Evolutionary conservation across 371 early-diverging fungal species (phyloP).

Genomic region (Actinomortierella wolfii): DNA sequence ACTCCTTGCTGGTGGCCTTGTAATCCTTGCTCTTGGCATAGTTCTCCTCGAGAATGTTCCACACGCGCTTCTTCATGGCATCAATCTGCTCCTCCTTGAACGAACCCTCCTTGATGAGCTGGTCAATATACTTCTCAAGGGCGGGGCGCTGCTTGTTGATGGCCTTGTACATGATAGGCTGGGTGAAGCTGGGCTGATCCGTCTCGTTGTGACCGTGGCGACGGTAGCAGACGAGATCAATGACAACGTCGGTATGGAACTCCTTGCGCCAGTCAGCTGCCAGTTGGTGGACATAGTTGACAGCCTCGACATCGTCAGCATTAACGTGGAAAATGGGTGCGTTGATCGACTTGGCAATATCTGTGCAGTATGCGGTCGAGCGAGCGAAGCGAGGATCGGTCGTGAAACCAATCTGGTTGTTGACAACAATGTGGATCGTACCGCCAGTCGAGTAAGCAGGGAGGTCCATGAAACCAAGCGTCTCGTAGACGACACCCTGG

Average conservation of each 20-base stretch:
- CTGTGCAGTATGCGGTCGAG: conserved; percentile 96
- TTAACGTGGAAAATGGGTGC: conserved; percentile 98
- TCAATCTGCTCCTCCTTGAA: conserved; percentile 83
- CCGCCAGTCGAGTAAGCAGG: conserved; percentile 96
- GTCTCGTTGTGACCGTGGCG: conserved; percentile 98
- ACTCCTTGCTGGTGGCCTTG: conserved; percentile 87
- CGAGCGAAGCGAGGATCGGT: conserved; percentile 95
- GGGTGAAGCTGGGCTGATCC: conserved; percentile 98
- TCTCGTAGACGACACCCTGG: conserved; percentile 97
- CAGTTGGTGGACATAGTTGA: conserved; percentile 90
- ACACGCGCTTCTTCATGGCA: conserved; percentile 87
- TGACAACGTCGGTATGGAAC: conserved; percentile 95
- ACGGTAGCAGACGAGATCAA: conserved; percentile 97
- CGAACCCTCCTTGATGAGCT: conserved; percentile 83
- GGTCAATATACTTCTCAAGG: conserved; percentile 80
- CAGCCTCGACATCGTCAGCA: conserved; percentile 96
- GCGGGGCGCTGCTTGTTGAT: conserved; percentile 86
- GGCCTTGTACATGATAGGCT: conserved; percentile 95
- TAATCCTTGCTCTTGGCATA: conserved; percentile 89
- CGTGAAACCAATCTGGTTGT: conserved; percentile 99
- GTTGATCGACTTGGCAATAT: conserved; percentile 94
- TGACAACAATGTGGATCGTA: conserved; percentile 95
- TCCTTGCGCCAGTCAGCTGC: conserved; percentile 96
- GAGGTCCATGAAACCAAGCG: conserved; percentile 93
- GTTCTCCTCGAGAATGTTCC: conserved; percentile 90